Conservation (phyloP, 192 early-diverging fungal species). For the Mortierella hygrophila region DNA sequence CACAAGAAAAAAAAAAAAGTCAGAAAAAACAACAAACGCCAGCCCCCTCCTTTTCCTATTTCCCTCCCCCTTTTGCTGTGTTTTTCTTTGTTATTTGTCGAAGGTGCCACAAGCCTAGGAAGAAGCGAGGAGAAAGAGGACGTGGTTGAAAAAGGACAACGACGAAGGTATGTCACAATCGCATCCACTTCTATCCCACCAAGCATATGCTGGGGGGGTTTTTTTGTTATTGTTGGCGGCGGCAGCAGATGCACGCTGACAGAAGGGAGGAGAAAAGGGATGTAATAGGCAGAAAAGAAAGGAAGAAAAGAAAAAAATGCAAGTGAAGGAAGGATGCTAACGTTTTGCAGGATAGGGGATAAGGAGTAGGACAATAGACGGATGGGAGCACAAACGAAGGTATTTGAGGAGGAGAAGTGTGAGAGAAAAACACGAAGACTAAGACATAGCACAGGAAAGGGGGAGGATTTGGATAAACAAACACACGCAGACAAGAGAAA, state of each 20-base stretch:
- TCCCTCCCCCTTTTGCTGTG: neutral
- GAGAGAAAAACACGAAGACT: neutral
- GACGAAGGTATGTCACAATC: neutral
- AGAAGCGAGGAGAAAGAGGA: no score
- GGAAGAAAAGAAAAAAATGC: neutral
- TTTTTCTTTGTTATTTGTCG: no score
- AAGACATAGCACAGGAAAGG: neutral
- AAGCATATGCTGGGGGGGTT: no score
- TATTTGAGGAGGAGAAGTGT: neutral
- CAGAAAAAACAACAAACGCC: neutral
- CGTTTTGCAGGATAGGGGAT: conserved; percentile 9
- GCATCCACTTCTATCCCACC: neutral
- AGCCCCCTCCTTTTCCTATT: neutral
- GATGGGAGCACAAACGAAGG: conserved; percentile 1
- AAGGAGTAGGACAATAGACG: neutral
- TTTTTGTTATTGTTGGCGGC: neutral
- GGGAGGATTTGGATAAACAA: neutral
- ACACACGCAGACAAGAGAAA: neutral
- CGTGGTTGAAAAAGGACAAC: neutral
- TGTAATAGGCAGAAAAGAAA: neutral
- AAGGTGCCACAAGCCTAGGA: neutral
- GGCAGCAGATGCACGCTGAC: neutral
- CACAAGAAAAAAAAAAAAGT: neutral
- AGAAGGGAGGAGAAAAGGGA: neutral
- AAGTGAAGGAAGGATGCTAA: conserved; percentile 4